Conservation (phyloP, 768 basidiomycete genomes). For the Leccinum pellstonianum region DNA sequence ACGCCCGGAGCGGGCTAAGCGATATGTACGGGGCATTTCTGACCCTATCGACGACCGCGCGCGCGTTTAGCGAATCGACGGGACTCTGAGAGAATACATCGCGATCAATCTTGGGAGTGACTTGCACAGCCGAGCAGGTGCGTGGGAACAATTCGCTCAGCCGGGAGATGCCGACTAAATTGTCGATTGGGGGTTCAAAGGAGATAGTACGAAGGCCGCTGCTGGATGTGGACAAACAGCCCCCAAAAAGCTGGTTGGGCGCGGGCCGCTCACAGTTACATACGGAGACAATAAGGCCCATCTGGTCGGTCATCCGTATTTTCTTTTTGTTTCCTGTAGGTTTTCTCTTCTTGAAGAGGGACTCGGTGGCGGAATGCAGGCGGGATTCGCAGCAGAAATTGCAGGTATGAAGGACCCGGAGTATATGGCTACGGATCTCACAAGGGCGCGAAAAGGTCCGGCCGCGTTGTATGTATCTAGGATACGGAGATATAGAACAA, state of each 20-base stretch:
- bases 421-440: conserved; percentile 18
- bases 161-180: conserved; percentile 33
- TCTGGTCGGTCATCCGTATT: conserved; percentile 14
- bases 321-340: not conserved
- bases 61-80: conserved; percentile 13
- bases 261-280: not conserved
- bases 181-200: conserved; percentile 9
- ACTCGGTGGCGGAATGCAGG: not conserved
- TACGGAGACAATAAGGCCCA: conserved; percentile 19
- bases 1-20: not conserved
- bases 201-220: conserved; percentile 21
- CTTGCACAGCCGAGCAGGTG: conserved; percentile 23
- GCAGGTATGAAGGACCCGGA: not conserved
- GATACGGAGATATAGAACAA: conserved; percentile 12
- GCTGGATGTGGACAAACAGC: conserved; percentile 8
- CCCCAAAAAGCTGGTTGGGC: conserved; percentile 8
- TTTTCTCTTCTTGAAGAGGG: not conserved
- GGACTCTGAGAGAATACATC: not conserved
- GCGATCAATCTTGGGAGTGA: conserved; percentile 24
- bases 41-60: conserved; percentile 5
- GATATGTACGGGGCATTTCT: not conserved
- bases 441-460: conserved; percentile 13
- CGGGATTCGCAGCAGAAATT: not conserved
- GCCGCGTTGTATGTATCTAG: conserved; percentile 7
- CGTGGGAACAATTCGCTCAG: conserved; percentile 23